Percentiles rank a stretch among this genome's conserved stretches.
phyloP scores from a whole-genome alignment of 306 rosid species.

The Ceratonia siliqua region DNA sequence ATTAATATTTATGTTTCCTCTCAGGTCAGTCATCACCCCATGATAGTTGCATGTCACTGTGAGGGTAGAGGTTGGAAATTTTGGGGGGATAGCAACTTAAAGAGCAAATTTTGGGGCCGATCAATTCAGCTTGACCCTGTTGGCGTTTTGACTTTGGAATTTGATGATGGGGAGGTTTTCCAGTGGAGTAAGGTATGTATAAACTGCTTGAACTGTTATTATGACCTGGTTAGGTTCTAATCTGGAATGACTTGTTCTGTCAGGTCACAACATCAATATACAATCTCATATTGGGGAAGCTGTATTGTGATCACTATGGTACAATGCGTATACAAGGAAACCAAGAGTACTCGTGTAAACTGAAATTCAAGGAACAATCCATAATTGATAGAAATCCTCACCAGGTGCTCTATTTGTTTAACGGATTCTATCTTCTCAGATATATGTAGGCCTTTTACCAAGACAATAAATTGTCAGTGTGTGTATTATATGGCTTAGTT shows the following conservation, averaged over 20 bases:
- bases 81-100: conserved; percentile 94
- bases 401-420: conserved; percentile 60
- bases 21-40: conserved; percentile 98
- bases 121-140: conserved; percentile 97
- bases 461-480: background rate
- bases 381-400: conserved; percentile 95
- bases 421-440: conserved; percentile 11
- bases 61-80: conserved; percentile 96
- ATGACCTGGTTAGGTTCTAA: conserved; percentile 8
- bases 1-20: conserved; percentile 35
- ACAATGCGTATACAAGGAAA: conserved; percentile 89
- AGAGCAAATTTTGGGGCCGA: conserved; percentile 98
- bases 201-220: conserved; percentile 25
- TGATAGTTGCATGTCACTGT: conserved; percentile 91
- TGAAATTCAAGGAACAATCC: conserved; percentile 94
- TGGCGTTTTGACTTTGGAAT: conserved; percentile 81
- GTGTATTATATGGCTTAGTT: background rate
- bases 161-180: conserved; percentile 92
- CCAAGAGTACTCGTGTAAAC: conserved; percentile 70
- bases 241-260: conserved; percentile 37
- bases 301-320: conserved; percentile 93
- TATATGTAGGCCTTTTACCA: background rate
- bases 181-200: conserved; percentile 89
- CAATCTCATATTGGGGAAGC: conserved; percentile 92
- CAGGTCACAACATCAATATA: conserved; percentile 96